Base-by-base conservation (phyloP, 495 filamentous ascomycete species). In the Cercophora scortea region DNA sequence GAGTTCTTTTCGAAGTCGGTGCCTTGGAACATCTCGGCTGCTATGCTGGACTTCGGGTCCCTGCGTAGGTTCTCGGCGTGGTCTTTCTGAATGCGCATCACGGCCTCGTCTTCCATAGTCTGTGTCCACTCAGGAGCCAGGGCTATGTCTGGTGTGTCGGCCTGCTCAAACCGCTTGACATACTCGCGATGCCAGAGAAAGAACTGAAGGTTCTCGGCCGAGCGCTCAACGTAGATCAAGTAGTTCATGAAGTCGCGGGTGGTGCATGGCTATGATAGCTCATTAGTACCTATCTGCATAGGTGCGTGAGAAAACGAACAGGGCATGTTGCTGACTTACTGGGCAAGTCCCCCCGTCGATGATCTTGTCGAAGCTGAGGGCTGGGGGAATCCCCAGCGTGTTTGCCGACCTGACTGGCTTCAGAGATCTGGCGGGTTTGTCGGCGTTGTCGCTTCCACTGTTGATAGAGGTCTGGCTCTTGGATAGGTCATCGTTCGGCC, bases 171-270 rank as follows among this genome's bases (percentile, higher is more conserved):
- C 5, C 85, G 80, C 53, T 74, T 66, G 40, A 59, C 63, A 55
- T 88, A 91, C 63, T 86, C 84, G 32, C 69, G 74, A 52, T 79
- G 76, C 87, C 87, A 91, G 13, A 90, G 78, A 63, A 74, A 88
- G 68, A 90, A 90, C 64, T 90, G 86, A 32, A 90, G 75, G 63
- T 89, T 89, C 68, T 90, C 87, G 45, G 87, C 82, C 11, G 81
- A 65, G 36, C 81, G 80, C 61, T 89, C 86, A 46, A 91, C 77
- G 64, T 89, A 87, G 48, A 82, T 72, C 42, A 89, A 73, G 61
- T 88, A 91, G 67, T 87, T 85, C 82, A 89, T 86, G 62, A 91
- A 90, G 56, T 91, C 87, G 32, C 85, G 78, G 32, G 77, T 60
- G 0, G 87, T 89, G 62, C 81, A 81, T 25, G 87, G 87, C 87